Base-by-base conservation (phyloP, 2,329 filamentous ascomycete species). In the Penicillium nordicum region DNA sequence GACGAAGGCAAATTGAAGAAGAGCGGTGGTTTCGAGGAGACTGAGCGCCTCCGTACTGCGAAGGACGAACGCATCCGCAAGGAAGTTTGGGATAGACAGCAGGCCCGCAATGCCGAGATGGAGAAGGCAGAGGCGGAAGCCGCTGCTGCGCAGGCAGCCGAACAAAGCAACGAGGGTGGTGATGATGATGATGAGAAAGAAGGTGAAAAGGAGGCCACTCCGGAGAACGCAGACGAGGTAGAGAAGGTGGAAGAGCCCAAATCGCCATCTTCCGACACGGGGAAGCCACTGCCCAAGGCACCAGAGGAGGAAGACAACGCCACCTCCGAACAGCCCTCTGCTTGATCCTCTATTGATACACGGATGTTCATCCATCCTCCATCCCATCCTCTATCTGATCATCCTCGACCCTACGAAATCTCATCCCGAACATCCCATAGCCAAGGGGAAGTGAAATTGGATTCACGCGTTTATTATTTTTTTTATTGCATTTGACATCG, bases 1-100 rank as follows among this genome's bases (percentile, higher is more conserved):
- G 84, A 89, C 62, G 90, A 96, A 68, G 91, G 91, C 56, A 94
- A 89, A 74, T 79, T 99, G 63, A 97, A 96, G 82, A 97, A 97
- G 82, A 92, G 89, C 14, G 94, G 94, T 40, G 94, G 94, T 0
- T 88, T 96, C 48, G 94, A 97, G 72, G 94, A 99, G 76, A 88
- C 92, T 0, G 94, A 99, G 76, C 83, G 94, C 51, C 80, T 90
- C 44, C 82, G 94, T 48, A 88, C 88, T 69, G 84, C 87, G 36
- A 96, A 93, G 72, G 94, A 99, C 67, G 94, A 97, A 58, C 83
- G 84, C 64, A 91, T 92, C 57, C 82, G 92, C 55, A 88, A 85
- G 66, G 92, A 97, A 72, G 89, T 84, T 27, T 82, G 77, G 69
- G 83, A 85, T 60, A 73, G 78, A 30, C 76, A 81, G 64, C 77